These are phyloP conservation scores for Erigeron canadensis DNA, from an alignment of 129 eudicot species.

Conservation along the genomic window DNA sequence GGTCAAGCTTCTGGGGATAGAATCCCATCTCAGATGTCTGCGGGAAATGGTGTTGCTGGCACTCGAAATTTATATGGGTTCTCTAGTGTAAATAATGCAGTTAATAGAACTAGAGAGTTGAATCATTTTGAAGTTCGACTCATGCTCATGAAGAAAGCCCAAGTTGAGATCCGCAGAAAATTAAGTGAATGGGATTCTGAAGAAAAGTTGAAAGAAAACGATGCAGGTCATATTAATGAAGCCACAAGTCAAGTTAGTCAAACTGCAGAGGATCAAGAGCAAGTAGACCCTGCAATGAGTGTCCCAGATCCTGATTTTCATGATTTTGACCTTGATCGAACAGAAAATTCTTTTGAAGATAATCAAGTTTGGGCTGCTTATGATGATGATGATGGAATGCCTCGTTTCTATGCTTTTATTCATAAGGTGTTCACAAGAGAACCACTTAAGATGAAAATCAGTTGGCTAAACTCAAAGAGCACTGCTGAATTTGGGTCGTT, in stretches of 20 bases:
- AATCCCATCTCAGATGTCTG: constrained; percentile 34
- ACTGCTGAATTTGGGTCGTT: constrained; percentile 56
- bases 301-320: constrained; percentile 98
- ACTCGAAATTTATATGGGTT: constrained; percentile 30
- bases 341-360: constrained; percentile 64
- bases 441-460: constrained; percentile 71
- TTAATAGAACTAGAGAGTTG: constrained; percentile 55
- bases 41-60: constrained; percentile 42
- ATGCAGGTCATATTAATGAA: background rate
- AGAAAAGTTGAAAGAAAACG: constrained; percentile 33
- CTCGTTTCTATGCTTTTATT: constrained; percentile 77
- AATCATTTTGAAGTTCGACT: constrained; percentile 47
- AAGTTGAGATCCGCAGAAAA: constrained; percentile 41
- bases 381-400: constrained; percentile 94
- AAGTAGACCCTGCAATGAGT: constrained; percentile 45
- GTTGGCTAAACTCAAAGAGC: constrained; percentile 81
- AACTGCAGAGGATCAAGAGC: constrained; percentile 21
- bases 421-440: constrained; percentile 61
- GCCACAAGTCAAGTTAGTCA: constrained; percentile 9
- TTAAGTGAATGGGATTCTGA: constrained; percentile 44
- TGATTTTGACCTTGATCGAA: constrained; percentile 72
- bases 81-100: constrained; percentile 28
- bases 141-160: constrained; percentile 65
- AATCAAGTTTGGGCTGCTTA: constrained; percentile 90
- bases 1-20: constrained; percentile 34